Evolutionary conservation across 2,329 filamentous ascomycete genomes (phyloP).

Genomic region (Blastomyces gilchristii): DNA sequence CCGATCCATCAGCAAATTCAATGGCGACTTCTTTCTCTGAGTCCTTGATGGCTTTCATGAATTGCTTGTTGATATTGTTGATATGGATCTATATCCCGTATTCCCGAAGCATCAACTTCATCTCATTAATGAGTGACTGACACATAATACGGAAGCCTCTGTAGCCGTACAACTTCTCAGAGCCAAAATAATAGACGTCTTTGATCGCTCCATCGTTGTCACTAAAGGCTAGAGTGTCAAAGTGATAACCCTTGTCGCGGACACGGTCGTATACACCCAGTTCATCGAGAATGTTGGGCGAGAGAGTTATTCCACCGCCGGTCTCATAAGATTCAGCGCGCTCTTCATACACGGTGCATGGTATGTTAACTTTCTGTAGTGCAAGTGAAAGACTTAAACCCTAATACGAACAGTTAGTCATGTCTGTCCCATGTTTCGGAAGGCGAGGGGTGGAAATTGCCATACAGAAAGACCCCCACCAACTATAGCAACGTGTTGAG

Average conservation of each 20-base stretch:
- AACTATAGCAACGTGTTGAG: background rate
- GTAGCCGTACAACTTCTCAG: constrained; percentile 42
- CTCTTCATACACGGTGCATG: constrained; percentile 44
- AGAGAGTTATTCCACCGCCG: constrained; percentile 49
- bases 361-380: constrained; percentile 43
- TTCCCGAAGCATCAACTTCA: constrained; percentile 35
- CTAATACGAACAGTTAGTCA: background rate
- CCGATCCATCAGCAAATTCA: constrained; percentile 40
- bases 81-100: constrained; percentile 38
- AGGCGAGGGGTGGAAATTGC: background rate
- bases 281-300: constrained; percentile 47
- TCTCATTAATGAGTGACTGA: constrained; percentile 41
- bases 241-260: constrained; percentile 40
- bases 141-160: constrained; percentile 46
- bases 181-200: constrained; percentile 41
- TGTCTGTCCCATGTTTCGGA: background rate
- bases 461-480: background rate
- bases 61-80: constrained; percentile 42
- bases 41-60: constrained; percentile 36
- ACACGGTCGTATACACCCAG: constrained; percentile 42
- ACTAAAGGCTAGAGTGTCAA: constrained; percentile 42
- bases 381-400: constrained; percentile 48
- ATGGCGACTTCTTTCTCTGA: constrained; percentile 35
- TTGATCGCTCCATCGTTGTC: constrained; percentile 29
- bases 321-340: constrained; percentile 37